Conservation (phyloP, 345 rosid genomes). For the Rubroshorea leprosula region DNA sequence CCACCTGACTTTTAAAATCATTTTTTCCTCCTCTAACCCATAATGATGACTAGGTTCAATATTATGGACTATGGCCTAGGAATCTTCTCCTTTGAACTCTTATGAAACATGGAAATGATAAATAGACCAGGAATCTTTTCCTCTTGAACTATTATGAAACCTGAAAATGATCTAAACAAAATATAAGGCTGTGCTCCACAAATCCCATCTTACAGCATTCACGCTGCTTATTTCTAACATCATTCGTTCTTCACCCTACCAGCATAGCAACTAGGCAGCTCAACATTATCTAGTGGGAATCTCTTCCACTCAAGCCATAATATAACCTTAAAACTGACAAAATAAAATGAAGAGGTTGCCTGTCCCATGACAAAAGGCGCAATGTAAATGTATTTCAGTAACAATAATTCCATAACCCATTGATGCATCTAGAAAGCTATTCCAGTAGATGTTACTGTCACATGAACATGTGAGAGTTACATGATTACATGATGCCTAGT, state of each 20-base stretch:
- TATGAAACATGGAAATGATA: no score
- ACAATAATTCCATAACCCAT: constrained; percentile 3
- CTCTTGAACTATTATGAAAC: background rate
- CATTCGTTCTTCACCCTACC: background rate
- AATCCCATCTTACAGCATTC: no score
- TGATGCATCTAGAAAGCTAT: background rate
- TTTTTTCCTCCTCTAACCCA: constrained; percentile 6
- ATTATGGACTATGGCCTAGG: no score
- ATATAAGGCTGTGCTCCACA: background rate
- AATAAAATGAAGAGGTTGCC: background rate
- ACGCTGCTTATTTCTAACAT: no score
- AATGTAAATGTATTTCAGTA: no score
- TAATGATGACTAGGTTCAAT: constrained; percentile 6
- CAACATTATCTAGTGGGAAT: background rate
- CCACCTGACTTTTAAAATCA: background rate
- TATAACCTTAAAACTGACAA: background rate
- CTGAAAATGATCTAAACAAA: background rate
- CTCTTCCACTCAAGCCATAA: background rate
- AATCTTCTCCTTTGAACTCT: no score
- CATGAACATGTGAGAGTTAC: background rate
- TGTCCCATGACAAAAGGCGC: background rate
- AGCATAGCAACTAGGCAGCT: background rate
- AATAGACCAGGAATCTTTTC: background rate
- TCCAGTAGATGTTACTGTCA: background rate
- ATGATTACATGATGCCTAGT: background rate